Conservation (phyloP, 768 basidiomycete genomes). For the Sporobolomyces phaffii region DNA sequence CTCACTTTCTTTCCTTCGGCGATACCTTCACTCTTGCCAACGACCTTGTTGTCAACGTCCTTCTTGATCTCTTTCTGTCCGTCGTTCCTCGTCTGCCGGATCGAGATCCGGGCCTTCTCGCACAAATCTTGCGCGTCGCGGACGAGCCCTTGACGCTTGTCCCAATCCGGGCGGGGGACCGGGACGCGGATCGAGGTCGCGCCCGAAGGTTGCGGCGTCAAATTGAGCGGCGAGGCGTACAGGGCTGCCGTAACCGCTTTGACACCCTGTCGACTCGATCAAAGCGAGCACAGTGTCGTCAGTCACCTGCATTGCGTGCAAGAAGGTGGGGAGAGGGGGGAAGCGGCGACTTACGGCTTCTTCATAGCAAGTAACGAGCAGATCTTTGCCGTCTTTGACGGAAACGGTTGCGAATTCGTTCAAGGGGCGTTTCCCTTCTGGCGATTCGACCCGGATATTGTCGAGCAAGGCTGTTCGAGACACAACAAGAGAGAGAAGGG, state of each 20-base stretch:
- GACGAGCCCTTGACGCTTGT: slow-evolving; percentile 34
- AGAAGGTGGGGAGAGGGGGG: background rate
- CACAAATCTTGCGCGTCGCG: slow-evolving; percentile 27
- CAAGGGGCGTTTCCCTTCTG: slow-evolving; percentile 32
- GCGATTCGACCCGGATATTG: slow-evolving; percentile 24
- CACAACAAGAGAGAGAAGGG: background rate
- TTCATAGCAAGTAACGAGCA: slow-evolving; percentile 34
- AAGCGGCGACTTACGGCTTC: slow-evolving; percentile 11
- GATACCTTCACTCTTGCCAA: slow-evolving; percentile 29
- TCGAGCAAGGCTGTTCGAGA: slow-evolving; percentile 17
- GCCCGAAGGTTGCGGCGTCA: slow-evolving; percentile 27
- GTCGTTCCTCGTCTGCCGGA: slow-evolving; percentile 21
- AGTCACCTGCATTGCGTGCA: background rate
- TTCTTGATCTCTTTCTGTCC: slow-evolving; percentile 39
- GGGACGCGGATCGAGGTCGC: slow-evolving; percentile 29
- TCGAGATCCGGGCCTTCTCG: slow-evolving; percentile 30
- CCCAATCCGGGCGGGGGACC: slow-evolving; percentile 23
- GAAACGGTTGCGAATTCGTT: slow-evolving; percentile 35
- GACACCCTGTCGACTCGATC: slow-evolving; percentile 17
- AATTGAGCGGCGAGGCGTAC: slow-evolving; percentile 32
- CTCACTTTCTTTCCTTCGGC: slow-evolving; percentile 28
- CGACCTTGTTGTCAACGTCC: slow-evolving; percentile 25
- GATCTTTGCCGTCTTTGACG: slow-evolving; percentile 35
- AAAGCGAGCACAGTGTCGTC: background rate
- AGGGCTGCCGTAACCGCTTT: slow-evolving; percentile 33